Conservation (phyloP, 495 filamentous ascomycete species). For the Wilcoxina mikolae region DNA sequence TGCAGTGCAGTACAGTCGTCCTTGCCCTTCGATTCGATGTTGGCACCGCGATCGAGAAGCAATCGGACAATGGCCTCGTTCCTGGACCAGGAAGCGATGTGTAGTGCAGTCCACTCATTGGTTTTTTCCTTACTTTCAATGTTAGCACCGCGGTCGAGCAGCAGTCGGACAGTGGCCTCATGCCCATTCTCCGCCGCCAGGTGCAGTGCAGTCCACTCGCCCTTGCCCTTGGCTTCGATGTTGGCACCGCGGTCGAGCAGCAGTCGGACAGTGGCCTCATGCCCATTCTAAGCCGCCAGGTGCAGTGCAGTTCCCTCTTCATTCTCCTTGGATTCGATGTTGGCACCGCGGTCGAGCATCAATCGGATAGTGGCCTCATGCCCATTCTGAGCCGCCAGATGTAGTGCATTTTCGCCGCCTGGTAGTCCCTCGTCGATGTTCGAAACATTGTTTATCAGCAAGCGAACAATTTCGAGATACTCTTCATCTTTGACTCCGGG, state of each 20-base stretch:
- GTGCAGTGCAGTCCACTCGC: not conserved
- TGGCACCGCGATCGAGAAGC: not conserved
- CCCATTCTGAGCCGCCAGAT: no score
- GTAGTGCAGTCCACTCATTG: not conserved
- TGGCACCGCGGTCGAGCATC: not conserved
- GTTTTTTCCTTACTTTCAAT: not conserved
- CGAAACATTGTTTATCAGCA: no score
- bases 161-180: not conserved
- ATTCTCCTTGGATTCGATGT: not conserved
- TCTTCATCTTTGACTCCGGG: no score
- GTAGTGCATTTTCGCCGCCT: no score
- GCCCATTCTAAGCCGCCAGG: not conserved
- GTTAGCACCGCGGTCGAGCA: not conserved
- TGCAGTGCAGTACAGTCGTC: not conserved
- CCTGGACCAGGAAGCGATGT: not conserved
- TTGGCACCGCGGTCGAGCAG: not conserved
- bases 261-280: not conserved
- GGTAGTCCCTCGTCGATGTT: no score
- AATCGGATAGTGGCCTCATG: no score
- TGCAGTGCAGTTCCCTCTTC: not conserved
- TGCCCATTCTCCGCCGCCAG: not conserved
- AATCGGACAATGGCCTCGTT: not conserved
- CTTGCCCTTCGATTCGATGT: not conserved
- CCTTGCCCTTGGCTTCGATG: not conserved
- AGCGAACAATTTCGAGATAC: no score